These are phyloP conservation scores for Arxiozyma heterogenica DNA, from an alignment of 1,139 yeast species.

Conservation along the genomic window DNA sequence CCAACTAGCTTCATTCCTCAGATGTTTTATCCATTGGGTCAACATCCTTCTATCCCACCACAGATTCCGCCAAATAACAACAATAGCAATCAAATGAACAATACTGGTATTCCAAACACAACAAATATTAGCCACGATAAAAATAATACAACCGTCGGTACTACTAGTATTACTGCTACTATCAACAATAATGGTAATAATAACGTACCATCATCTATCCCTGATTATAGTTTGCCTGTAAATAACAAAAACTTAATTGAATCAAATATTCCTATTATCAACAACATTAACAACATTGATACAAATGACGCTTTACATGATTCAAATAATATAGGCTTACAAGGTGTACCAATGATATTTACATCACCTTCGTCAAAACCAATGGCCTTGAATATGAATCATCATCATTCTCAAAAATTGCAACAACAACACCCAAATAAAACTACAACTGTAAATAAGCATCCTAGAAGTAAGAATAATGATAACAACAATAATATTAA, in stretches of 20 bases:
- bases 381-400: neutral
- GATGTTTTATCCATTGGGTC: conserved; percentile 8
- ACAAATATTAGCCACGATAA: neutral
- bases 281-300: neutral
- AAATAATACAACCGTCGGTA: too few relatives aligned
- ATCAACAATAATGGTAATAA: neutral
- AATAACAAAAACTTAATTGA: conserved; percentile 1
- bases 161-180: too few relatives aligned
- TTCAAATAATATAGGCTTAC: neutral
- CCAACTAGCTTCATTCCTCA: conserved; percentile 7
- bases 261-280: neutral
- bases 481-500: conserved; percentile 1
- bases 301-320: neutral
- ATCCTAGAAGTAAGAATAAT: neutral
- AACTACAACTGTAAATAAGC: conserved; percentile 5
- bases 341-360: conserved; percentile 5
- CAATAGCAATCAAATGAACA: neutral
- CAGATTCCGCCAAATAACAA: neutral
- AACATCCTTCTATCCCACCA: neutral
- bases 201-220: neutral
- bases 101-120: neutral
- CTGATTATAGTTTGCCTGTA: conserved; percentile 4
- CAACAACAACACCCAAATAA: conserved; percentile 1
- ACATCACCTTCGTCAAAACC: conserved; percentile 3
- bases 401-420: neutral